A percentile compares a stretch with the other conserved stretches of the same genome.
These are phyloP conservation scores for Ophiocordyceps polyrhachis-furcata DNA, from an alignment of 2,329 filamentous ascomycete species.

Conservation along the genomic window DNA sequence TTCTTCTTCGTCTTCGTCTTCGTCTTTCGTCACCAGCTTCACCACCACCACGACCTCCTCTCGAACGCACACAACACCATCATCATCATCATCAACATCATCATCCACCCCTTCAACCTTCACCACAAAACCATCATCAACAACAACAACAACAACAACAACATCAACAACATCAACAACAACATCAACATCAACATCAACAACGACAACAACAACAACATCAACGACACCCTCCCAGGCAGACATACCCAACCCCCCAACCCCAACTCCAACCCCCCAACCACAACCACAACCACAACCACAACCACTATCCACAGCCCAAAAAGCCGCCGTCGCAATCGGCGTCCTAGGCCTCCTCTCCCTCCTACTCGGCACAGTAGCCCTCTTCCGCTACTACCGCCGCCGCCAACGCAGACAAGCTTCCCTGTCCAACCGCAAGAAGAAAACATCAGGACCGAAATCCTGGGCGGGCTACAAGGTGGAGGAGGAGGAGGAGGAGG, in stretches of 20 bases:
- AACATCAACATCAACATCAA: background rate
- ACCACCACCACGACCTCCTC: background rate
- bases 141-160: background rate
- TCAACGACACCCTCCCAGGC: background rate
- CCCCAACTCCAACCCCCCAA: background rate
- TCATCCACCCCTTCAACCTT: background rate
- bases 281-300: background rate
- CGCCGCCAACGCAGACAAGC: slow-evolving; percentile 16
- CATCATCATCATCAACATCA: background rate
- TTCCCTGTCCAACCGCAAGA: background rate
- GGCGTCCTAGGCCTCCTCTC: slow-evolving; percentile 30
- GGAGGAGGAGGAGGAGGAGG: too few relatives aligned
- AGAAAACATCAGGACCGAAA: background rate
- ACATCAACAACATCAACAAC: background rate
- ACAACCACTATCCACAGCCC: slow-evolving; percentile 17
- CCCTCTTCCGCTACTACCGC: slow-evolving; percentile 23
- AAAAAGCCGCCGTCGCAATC: slow-evolving; percentile 39
- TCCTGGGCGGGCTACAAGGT: too few relatives aligned
- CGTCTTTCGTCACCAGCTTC: background rate
- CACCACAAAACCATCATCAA: background rate
- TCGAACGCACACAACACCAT: background rate
- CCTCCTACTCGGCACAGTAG: slow-evolving; percentile 27
- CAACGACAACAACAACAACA: background rate
- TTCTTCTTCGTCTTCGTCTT: too few relatives aligned
- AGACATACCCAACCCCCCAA: background rate